phyloP scores from a whole-genome alignment of 1,284 basidiomycete species.

The Pyrrhoderma noxium region DNA sequence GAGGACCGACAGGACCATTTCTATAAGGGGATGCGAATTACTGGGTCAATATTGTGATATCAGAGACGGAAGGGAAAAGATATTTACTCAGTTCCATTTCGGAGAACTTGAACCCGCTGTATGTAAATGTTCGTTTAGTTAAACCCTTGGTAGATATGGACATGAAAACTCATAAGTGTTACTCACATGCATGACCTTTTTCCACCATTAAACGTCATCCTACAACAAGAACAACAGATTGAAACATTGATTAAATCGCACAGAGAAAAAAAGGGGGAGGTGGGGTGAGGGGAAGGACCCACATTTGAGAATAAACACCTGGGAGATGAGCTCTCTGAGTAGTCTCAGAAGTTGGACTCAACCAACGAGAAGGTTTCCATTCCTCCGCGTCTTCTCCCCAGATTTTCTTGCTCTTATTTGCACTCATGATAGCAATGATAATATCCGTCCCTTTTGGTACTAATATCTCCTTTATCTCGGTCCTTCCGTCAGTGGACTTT shows the following conservation, averaged over 20 bases:
- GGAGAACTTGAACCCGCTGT: constrained; percentile 14
- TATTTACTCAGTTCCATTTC: constrained; percentile 17
- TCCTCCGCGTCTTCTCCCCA: constrained; percentile 21
- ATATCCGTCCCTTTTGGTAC: constrained; percentile 20
- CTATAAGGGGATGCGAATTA: constrained; percentile 18
- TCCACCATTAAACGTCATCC: constrained; percentile 18
- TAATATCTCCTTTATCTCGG: constrained; percentile 9
- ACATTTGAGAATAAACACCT: constrained; percentile 22
- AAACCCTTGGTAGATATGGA: background rate
- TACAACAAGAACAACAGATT: background rate
- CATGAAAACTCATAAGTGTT: background rate
- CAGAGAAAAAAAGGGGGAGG: no score
- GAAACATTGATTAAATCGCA: background rate
- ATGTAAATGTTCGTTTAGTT: no score
- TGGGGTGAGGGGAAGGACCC: no score
- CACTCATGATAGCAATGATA: constrained; percentile 18
- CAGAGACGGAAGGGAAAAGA: constrained; percentile 26
- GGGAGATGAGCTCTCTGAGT: constrained; percentile 17
- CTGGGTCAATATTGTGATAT: background rate
- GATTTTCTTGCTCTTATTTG: constrained; percentile 19
- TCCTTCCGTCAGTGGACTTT: constrained; percentile 9
- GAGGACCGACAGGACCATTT: constrained; percentile 21
- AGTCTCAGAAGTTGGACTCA: constrained; percentile 8
- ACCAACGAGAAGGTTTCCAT: constrained; percentile 23
- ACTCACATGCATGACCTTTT: constrained; percentile 18